Conservation (phyloP, 2,329 filamentous ascomycete genomes). For the Hawksworthiomyces lignivorus region DNA sequence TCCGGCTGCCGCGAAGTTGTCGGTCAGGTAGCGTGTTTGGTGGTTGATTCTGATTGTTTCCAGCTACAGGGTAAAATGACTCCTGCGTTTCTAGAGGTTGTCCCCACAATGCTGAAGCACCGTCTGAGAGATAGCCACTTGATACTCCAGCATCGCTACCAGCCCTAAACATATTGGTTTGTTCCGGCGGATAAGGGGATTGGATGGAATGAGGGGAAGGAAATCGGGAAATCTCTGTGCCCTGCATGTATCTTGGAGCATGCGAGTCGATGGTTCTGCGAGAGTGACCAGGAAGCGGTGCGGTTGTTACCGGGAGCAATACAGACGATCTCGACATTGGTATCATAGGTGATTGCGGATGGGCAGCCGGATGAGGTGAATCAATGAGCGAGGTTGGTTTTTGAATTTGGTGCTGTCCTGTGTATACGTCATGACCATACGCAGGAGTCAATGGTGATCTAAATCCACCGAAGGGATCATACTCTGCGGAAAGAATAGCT, state of each 20-base stretch:
- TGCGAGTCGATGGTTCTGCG: no score
- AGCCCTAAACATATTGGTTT: constrained; percentile 17
- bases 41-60: constrained; percentile 2
- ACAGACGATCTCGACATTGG: constrained; percentile 23
- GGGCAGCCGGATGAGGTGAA: not conserved
- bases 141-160: constrained; percentile 14
- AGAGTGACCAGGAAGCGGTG: constrained; percentile 13
- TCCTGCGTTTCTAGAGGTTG: constrained; percentile 15
- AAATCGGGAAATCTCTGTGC: constrained; percentile 31
- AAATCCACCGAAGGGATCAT: constrained; percentile 43
- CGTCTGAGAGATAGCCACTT: constrained; percentile 31
- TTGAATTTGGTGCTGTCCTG: constrained; percentile 27
- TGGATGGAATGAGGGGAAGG: constrained; percentile 32
- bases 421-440: constrained; percentile 42
- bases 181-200: constrained; percentile 23
- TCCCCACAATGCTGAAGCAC: constrained; percentile 28
- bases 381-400: no score
- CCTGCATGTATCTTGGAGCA: no score
- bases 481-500: constrained; percentile 41
- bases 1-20: constrained; percentile 16
- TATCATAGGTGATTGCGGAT: constrained; percentile 21
- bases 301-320: constrained; percentile 20
- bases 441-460: constrained; percentile 28
- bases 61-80: constrained; percentile 4
- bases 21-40: not conserved